phyloP scores from a whole-genome alignment of 345 rosid species.

The Pugionium dolabratum region DNA sequence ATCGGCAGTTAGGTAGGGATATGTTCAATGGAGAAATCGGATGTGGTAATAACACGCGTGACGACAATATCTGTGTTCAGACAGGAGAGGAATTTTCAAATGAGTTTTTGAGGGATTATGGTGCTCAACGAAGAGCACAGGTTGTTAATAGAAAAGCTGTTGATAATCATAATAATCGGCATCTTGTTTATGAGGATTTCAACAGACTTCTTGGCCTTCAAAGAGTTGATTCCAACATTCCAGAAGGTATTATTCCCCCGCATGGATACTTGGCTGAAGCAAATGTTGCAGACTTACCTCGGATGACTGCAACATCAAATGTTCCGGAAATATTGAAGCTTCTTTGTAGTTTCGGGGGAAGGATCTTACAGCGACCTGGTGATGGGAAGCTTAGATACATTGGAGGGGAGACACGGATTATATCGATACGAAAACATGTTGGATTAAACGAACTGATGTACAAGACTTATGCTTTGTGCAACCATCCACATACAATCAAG shows the following conservation, averaged over 20 bases:
- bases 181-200: constrained; percentile 48
- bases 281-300: constrained; percentile 48
- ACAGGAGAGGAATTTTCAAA: constrained; percentile 87
- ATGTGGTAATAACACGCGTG: constrained; percentile 37
- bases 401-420: constrained; percentile 87
- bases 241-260: constrained; percentile 39
- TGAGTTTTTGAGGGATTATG: constrained; percentile 58
- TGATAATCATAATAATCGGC: constrained; percentile 36
- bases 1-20: constrained; percentile 42
- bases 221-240: constrained; percentile 49
- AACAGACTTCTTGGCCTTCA: constrained; percentile 40
- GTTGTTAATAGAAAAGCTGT: constrained; percentile 19
- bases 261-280: constrained; percentile 36
- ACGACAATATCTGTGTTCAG: constrained; percentile 50
- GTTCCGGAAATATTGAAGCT: constrained; percentile 57
- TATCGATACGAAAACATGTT: constrained; percentile 57
- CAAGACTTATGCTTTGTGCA: constrained; percentile 67
- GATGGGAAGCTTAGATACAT: constrained; percentile 88
- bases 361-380: constrained; percentile 72
- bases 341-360: constrained; percentile 87
- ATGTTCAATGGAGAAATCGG: constrained; percentile 13
- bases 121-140: constrained; percentile 43
- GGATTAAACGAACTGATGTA: constrained; percentile 60
- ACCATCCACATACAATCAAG: constrained; percentile 71
- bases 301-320: constrained; percentile 40